Percentiles rank a stretch among this genome's conserved stretches.
These are phyloP conservation scores for Penicillium angulare DNA, from an alignment of 495 filamentous ascomycete species.

Conservation along the genomic window DNA sequence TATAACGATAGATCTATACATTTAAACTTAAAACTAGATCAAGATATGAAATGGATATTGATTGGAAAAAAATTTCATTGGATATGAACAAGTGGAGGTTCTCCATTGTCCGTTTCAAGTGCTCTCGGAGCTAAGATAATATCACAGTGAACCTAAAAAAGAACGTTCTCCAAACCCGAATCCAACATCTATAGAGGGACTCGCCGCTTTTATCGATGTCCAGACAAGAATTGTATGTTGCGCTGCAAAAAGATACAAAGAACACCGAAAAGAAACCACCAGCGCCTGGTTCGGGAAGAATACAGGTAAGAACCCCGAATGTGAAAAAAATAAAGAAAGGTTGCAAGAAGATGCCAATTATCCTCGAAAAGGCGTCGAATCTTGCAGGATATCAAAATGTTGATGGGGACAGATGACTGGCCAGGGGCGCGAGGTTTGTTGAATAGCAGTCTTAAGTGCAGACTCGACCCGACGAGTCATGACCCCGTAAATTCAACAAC, in stretches of 20 bases:
- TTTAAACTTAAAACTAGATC: no score
- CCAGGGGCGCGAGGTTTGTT: no score
- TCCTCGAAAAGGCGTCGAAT: background rate
- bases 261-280: slow-evolving; percentile 43
- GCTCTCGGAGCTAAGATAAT: slow-evolving; percentile 30
- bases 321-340: slow-evolving; percentile 6
- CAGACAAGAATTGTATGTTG: slow-evolving; percentile 22
- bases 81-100: background rate
- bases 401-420: background rate
- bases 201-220: slow-evolving; percentile 16
- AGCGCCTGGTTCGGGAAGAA: slow-evolving; percentile 34
- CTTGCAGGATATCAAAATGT: background rate
- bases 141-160: slow-evolving; percentile 15
- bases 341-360: slow-evolving; percentile 8
- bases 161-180: slow-evolving; percentile 12
- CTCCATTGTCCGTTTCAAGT: slow-evolving; percentile 9
- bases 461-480: background rate
- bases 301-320: slow-evolving; percentile 1
- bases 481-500: background rate
- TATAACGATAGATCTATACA: no score
- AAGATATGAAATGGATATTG: no score
- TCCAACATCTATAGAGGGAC: slow-evolving; percentile 26
- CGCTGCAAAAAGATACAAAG: slow-evolving; percentile 25
- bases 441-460: background rate
- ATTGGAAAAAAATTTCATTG: background rate